A percentile compares a stretch with the other conserved stretches of the same genome.
These are phyloP conservation scores for Fusarium secorum DNA, from an alignment of 2,329 filamentous ascomycete species.

Conservation along the genomic window DNA sequence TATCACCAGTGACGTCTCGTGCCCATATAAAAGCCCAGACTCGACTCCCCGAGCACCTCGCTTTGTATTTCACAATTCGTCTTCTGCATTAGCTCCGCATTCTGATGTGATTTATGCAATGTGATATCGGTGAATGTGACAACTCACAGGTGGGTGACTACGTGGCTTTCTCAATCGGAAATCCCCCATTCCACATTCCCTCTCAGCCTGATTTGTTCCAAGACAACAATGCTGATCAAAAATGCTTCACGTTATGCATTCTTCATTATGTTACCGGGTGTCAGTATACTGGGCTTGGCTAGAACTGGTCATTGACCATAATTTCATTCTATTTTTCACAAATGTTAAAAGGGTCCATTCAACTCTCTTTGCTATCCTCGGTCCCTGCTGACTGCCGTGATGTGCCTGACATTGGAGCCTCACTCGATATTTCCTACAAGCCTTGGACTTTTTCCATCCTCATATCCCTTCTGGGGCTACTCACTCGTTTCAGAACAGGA, in stretches of 20 bases:
- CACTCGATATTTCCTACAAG: not conserved
- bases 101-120: constrained; percentile 8
- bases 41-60: not conserved
- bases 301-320: not conserved
- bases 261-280: not conserved
- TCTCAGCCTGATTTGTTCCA: constrained; percentile 8
- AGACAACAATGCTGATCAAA: not conserved
- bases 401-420: not conserved
- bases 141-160: not conserved
- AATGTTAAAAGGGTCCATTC: not conserved
- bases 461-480: not conserved
- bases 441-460: not conserved
- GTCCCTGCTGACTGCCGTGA: not conserved
- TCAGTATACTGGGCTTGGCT: not conserved
- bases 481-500: not conserved
- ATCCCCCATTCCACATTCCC: not conserved
- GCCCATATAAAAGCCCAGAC: not conserved
- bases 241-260: not conserved
- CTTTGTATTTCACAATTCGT: constrained; percentile 3
- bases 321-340: not conserved
- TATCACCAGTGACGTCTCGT: not conserved
- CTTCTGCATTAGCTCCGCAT: not conserved
- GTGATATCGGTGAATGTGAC: constrained; percentile 3
- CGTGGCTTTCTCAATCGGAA: constrained; percentile 9
- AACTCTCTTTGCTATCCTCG: not conserved